Base-by-base conservation (phyloP, 163 green algal genomes). In the Scenedesmus sp. region DNA sequence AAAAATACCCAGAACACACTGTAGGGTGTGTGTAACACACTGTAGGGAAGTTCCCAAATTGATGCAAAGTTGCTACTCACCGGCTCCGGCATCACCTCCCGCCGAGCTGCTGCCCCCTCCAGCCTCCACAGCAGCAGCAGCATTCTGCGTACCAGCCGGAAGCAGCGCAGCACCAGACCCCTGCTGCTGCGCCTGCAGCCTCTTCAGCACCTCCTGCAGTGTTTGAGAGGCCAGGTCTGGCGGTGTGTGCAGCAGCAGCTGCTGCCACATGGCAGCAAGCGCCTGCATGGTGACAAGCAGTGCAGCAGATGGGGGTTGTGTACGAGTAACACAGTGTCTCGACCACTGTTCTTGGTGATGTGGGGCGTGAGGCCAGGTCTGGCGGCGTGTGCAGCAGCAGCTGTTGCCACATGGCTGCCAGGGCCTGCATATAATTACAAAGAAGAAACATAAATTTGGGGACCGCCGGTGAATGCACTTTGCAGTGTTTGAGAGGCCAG, bases 191-290 rank as follows among this genome's bases (percentile, higher is more conserved):
- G 34, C 67, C 23, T 90, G 3, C 20, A 85, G 64, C 8, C 74
- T 34, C 18, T 84, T 84, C 52, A 90, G 23, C 34, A 90, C 46
- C 20, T 52, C 15, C 52, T 85, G 20, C 52, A 90, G 64, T 7
- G 55, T 56, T 18, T 56, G 15, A 1, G 55, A 13, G 2, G 23
- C 23, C 3, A 73, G 18, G 26, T 84, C 86, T 26, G 64, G 3
- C 3, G 86, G 86, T 0, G 64, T 83, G 55, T 54, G 64, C 26
- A 90, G 86, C 64, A 90, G 86, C 34, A 90, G 86, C 66, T 82
- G 66, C 26, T 64, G 15, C 64, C 62, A 20, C 86, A 90, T 90
- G 66, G 6, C 66, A 6, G 67, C 52, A 3, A 90, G 26, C 2
- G 86, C 84, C 84, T 88, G 84, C 84, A 77, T 0, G 20, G 66